Base-by-base conservation (phyloP, 1,284 basidiomycete species). In the Chalciporus sp. region DNA sequence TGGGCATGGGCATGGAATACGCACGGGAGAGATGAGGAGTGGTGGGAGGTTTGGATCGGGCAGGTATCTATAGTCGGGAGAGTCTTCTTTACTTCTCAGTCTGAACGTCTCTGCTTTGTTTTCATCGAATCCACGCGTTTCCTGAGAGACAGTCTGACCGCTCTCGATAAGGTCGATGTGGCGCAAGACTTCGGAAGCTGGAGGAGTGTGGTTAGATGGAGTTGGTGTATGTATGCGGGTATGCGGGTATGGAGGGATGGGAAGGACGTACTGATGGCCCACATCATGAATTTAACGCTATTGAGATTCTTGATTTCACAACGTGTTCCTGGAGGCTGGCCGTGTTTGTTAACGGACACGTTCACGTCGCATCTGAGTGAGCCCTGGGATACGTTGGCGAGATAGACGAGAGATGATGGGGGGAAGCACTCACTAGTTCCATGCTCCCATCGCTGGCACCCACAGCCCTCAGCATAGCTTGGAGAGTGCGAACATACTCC, bases 261-360 rank as follows among this genome's bases (percentile, higher is more conserved):
- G 29, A 20, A 37, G 23, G 17, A 76, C 85, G 44, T 58, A 95
- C 94, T 82, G 47, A 98, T 93, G 8, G 95, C 96, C 29, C 86
- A 81, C 72, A 85, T 85, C 74, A 95, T 88, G 68, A 91, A 95
- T 55, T 85, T 85, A 44, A 97, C 81, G 49, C 94, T 95, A 69
- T 98, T 98, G 52, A 99, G 78, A 66, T 99, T 99, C 75, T 99
- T 99, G 65, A 99, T 87, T 74, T 99, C 97, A 66, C 94, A 97
- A 17, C 97, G 86, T 0, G 90, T 95, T 1, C 95, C 95, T 12
- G 76, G 84, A 1, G 83, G 76, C 23, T 82, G 75, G 11, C 87
- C 87, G 27, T 74, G 66, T 42, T 79, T 78, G 62, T 92, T 88
- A 1, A 97, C 83, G 2, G 95, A 98, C 1, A 99, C 90, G 66